Percentiles rank a stretch among this genome's conserved stretches.
phyloP scores from a whole-genome alignment of 2,329 filamentous ascomycete species.

The Fusarium hainanense region DNA sequence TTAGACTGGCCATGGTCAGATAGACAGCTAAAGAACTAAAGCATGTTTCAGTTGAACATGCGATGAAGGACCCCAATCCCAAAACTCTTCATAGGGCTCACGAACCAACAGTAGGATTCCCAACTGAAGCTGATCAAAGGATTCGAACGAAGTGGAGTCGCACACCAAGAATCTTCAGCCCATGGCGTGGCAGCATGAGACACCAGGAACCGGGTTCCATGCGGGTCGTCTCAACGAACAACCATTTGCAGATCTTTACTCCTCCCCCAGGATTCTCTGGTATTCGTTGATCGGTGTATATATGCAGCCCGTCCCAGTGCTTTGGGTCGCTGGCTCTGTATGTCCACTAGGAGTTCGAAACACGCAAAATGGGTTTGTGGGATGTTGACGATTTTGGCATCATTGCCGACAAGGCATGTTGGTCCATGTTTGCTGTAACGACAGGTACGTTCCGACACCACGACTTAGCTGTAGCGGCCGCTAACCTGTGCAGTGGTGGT shows the following conservation, averaged over 20 bases:
- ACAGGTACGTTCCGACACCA: background rate
- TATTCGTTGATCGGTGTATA: background rate
- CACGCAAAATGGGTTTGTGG: conserved; percentile 35
- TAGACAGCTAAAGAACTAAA: background rate
- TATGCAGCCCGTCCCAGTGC: background rate
- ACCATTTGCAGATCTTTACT: background rate
- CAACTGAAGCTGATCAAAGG: background rate
- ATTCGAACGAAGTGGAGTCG: background rate
- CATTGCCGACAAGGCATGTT: conserved; percentile 42
- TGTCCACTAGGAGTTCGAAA: background rate
- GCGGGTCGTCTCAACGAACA: no score
- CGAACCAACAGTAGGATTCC: background rate
- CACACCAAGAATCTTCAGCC: background rate
- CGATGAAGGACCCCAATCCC: background rate
- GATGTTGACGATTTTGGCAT: conserved; percentile 35
- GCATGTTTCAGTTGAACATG: background rate
- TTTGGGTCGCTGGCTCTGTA: background rate
- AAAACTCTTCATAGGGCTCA: background rate
- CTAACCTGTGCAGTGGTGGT: conserved; percentile 33
- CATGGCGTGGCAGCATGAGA: background rate
- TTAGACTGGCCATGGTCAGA: background rate
- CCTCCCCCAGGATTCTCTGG: background rate
- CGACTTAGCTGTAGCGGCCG: background rate
- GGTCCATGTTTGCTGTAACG: conserved; percentile 43
- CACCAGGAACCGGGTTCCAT: background rate